phyloP scores from a whole-genome alignment of 148 eudicot species.

The Linanthus parryae region DNA sequence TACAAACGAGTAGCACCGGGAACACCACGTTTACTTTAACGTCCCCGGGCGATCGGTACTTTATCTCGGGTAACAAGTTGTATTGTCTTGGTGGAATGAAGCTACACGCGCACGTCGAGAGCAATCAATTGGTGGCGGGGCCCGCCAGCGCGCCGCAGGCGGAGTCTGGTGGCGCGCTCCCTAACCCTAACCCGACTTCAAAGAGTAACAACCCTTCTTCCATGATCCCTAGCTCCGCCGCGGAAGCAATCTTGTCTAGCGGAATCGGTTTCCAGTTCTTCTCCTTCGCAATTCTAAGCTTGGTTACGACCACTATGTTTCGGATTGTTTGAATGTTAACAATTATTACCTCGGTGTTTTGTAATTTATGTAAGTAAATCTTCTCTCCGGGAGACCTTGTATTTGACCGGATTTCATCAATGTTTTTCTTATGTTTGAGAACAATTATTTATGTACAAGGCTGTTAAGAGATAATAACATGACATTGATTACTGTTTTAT shows the following conservation, averaged over 20 bases:
- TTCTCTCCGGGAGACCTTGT: too few species aligned
- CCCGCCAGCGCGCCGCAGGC: slow-evolving; percentile 31
- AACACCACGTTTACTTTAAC: slow-evolving; percentile 55
- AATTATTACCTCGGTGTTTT: too few species aligned
- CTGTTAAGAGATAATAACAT: too few species aligned
- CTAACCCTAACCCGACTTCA: slow-evolving; percentile 23
- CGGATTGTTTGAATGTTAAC: slow-evolving; percentile 3
- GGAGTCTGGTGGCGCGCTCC: slow-evolving; percentile 18
- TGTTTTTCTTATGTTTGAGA: too few species aligned
- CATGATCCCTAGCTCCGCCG: slow-evolving; percentile 18
- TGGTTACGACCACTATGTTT: slow-evolving; percentile 1
- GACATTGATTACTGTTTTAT: too few species aligned
- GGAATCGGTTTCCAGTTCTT: slow-evolving; percentile 1
- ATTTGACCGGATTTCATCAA: too few species aligned
- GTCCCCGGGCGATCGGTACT: slow-evolving; percentile 59
- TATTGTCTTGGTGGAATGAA: slow-evolving; percentile 83
- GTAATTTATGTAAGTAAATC: too few species aligned
- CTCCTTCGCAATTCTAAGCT: neutral
- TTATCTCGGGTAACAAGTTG: slow-evolving; percentile 52
- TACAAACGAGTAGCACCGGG: slow-evolving; percentile 40
- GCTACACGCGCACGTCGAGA: slow-evolving; percentile 42
- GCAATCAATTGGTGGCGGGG: slow-evolving; percentile 21
- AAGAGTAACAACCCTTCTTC: slow-evolving; percentile 34
- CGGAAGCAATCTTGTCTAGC: slow-evolving; percentile 6
- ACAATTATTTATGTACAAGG: too few species aligned